A percentile compares a stretch with the other conserved stretches of the same genome.
Evolutionary conservation across 495 filamentous ascomycete species (phyloP).

Genomic region (Talaromyces wortmannii): DNA sequence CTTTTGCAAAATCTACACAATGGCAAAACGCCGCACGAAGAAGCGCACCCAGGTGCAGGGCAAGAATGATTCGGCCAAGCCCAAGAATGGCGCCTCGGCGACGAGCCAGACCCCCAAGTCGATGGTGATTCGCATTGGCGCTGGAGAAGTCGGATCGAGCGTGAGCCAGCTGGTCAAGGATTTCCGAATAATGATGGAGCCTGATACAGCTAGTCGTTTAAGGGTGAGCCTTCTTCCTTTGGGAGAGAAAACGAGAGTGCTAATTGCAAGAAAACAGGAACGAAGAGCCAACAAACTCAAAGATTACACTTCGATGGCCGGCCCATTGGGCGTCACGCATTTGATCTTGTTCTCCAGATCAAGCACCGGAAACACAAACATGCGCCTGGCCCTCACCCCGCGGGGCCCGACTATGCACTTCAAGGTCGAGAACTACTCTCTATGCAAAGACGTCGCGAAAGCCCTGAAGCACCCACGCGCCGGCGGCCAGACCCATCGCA

Average conservation of each 20-base stretch:
- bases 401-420: conserved; percentile 92
- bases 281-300: conserved; percentile 81
- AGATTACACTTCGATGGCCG: conserved; percentile 94
- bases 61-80: conserved; percentile 49
- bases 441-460: conserved; percentile 82
- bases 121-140: conserved; percentile 97
- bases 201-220: conserved; percentile 80
- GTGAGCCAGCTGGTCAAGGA: conserved; percentile 89
- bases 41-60: conserved; percentile 80
- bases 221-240: conserved; percentile 31
- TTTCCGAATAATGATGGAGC: conserved; percentile 91
- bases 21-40: conserved; percentile 80
- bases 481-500: conserved; percentile 74
- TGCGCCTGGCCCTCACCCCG: conserved; percentile 83
- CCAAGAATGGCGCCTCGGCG: conserved; percentile 42
- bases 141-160: conserved; percentile 85
- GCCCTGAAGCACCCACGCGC: conserved; percentile 74
- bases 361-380: conserved; percentile 80
- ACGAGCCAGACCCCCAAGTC: conserved; percentile 69
- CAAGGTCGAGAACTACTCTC: conserved; percentile 90
- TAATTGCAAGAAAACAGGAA: conserved; percentile 45
- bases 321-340: conserved; percentile 89
- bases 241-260: conserved; percentile 7
- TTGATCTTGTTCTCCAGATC: conserved; percentile 92
- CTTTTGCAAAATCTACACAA: conserved; percentile 22